A percentile compares a stretch with the other conserved stretches of the same genome.
These are phyloP conservation scores for Tetratostichococcus sp. DNA, from an alignment of 139 green algal species.

Conservation along the genomic window DNA sequence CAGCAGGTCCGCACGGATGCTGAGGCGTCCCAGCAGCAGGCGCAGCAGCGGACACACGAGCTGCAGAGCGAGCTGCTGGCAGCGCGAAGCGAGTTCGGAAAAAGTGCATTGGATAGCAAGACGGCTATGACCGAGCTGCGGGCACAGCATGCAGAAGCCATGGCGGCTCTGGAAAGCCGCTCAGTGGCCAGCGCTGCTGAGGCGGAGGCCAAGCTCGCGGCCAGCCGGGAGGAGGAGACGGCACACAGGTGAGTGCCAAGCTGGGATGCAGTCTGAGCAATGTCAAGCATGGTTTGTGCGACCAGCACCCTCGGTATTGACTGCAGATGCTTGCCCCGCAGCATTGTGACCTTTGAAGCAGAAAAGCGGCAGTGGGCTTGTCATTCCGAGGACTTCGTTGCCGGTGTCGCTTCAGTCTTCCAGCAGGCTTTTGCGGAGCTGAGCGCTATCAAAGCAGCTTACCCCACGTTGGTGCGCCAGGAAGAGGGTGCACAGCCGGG, in stretches of 20 bases:
- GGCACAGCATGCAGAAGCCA: too few species aligned
- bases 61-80: neutral
- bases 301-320: too few species aligned
- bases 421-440: neutral
- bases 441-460: neutral
- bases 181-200: too few species aligned
- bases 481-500: neutral
- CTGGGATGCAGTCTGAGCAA: too few species aligned
- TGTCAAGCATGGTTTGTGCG: too few species aligned
- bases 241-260: too few species aligned
- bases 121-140: too few species aligned
- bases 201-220: too few species aligned
- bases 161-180: too few species aligned
- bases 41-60: neutral
- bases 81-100: neutral
- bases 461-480: neutral
- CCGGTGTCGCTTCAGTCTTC: neutral
- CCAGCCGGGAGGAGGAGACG: too few species aligned
- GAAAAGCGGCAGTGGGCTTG: neutral
- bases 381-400: neutral
- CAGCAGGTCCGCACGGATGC: neutral
- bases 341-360: neutral
- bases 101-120: too few species aligned
- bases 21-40: neutral
- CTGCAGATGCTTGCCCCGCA: too few species aligned